Evolutionary conservation across 75 land plant genomes (phyloP).

Genomic region (Pinus albicaulis): DNA sequence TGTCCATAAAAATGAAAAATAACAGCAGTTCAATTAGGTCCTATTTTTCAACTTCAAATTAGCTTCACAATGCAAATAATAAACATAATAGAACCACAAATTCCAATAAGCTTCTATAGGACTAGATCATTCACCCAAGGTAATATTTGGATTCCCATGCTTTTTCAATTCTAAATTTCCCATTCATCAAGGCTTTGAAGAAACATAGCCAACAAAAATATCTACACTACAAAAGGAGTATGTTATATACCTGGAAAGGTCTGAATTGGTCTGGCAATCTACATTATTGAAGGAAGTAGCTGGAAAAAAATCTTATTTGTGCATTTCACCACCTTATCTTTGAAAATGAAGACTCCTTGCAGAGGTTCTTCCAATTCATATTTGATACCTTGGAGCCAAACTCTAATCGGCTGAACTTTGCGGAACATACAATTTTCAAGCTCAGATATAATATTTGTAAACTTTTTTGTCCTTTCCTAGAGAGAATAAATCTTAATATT

Average conservation of each 20-base stretch:
- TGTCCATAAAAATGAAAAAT: too few species aligned
- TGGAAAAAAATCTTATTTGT: conserved; percentile 51
- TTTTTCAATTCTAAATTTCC: too few species aligned
- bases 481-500: too few species aligned
- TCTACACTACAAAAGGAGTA: background rate
- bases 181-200: too few species aligned
- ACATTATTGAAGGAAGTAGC: conserved; percentile 34
- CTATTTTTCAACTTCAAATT: too few species aligned
- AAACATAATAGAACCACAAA: too few species aligned
- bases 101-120: too few species aligned
- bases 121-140: too few species aligned
- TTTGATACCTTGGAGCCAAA: conserved; percentile 60
- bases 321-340: conserved; percentile 28
- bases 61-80: too few species aligned
- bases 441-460: conserved; percentile 26
- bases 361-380: conserved; percentile 46
- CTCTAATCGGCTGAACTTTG: conserved; percentile 12
- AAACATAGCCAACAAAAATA: background rate
- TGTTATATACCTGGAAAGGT: conserved; percentile 50
- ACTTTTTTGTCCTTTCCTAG: conserved; percentile 16
- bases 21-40: too few species aligned
- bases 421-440: conserved; percentile 51
- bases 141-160: too few species aligned
- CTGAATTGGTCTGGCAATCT: conserved; percentile 44
- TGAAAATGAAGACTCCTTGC: conserved; percentile 47